These are phyloP conservation scores for Botrytis hyacinthi DNA, from an alignment of 2,329 filamentous ascomycete species.

Conservation along the genomic window DNA sequence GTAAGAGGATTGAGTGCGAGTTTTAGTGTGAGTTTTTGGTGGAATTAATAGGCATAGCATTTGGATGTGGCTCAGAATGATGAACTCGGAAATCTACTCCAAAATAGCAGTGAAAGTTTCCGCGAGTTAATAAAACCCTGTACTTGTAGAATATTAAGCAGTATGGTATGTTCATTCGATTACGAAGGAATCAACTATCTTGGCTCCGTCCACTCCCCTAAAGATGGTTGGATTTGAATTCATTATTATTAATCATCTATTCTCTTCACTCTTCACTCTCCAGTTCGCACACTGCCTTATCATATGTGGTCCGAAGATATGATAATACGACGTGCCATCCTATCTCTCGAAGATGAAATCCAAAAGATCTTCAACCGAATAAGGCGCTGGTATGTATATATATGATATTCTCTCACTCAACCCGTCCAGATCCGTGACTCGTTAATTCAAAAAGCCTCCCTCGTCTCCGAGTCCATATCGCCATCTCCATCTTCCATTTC, in stretches of 20 bases:
- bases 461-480: background rate
- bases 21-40: conserved; percentile 98
- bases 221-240: background rate
- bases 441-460: background rate
- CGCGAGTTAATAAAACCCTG: fast-evolving
- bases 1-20: conserved; percentile 81
- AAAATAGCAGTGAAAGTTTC: background rate
- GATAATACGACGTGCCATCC: background rate
- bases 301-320: background rate
- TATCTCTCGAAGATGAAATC: background rate
- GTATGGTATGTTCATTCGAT: background rate
- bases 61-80: background rate
- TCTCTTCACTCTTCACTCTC: background rate
- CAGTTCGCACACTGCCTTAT: background rate
- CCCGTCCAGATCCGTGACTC: background rate
- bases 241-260: background rate
- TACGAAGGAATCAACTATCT: background rate
- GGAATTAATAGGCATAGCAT: conserved; percentile 51
- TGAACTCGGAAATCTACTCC: background rate
- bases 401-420: background rate
- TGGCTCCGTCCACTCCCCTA: background rate
- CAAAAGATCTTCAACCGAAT: background rate
- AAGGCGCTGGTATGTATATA: background rate
- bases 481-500: background rate
- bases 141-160: background rate